Evolutionary conservation across 1,139 yeast species (phyloP).

Genomic region (Blastobotrys malaysiensis): DNA sequence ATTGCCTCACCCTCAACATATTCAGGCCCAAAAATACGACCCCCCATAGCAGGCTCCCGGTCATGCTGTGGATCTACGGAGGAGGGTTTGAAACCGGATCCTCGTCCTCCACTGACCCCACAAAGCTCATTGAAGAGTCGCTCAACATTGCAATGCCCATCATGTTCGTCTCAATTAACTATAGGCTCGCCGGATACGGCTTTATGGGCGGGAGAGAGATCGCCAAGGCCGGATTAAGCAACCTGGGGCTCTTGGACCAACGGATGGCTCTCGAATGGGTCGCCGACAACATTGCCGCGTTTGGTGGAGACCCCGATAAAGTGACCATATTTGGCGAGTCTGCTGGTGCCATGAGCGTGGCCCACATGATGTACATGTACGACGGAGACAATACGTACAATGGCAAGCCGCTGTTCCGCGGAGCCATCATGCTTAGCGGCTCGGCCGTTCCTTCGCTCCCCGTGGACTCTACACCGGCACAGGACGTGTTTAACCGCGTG

Average conservation of each 20-base stretch:
- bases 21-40: constrained; percentile 16
- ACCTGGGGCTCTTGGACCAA: constrained; percentile 36
- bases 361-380: constrained; percentile 26
- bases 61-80: constrained; percentile 34
- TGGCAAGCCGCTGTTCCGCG: constrained; percentile 24
- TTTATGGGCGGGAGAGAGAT: constrained; percentile 29
- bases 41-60: constrained; percentile 24
- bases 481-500: constrained; percentile 16
- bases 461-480: constrained; percentile 12
- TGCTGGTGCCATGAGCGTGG: constrained; percentile 36
- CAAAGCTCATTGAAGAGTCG: background rate
- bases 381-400: constrained; percentile 21
- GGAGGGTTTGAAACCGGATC: constrained; percentile 27
- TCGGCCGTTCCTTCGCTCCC: constrained; percentile 13
- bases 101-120: background rate
- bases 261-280: constrained; percentile 37
- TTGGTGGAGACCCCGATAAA: constrained; percentile 38
- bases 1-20: constrained; percentile 22
- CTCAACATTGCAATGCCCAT: constrained; percentile 2
- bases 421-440: constrained; percentile 26
- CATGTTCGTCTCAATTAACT: constrained; percentile 31
- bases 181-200: constrained; percentile 34
- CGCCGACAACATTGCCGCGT: constrained; percentile 30
- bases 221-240: constrained; percentile 1
- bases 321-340: constrained; percentile 37